Conservation (phyloP, 78 protist species). For the Monocercomonoides exilis region DNA sequence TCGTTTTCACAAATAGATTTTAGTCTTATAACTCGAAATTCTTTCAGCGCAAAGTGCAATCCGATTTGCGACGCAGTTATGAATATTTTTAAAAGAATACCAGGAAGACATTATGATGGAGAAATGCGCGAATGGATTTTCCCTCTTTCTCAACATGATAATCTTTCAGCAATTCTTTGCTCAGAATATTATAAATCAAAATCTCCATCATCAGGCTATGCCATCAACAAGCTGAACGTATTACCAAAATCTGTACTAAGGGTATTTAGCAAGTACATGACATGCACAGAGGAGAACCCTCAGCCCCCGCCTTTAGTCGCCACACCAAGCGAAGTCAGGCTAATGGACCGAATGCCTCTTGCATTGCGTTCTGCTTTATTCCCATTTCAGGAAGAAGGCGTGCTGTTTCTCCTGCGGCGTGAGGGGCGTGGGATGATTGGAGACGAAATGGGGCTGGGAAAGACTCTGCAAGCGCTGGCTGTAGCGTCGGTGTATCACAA, state of each 20-base stretch:
- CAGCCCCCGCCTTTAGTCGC: background rate
- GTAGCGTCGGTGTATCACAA: background rate
- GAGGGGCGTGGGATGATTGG: background rate
- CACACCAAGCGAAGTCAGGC: background rate
- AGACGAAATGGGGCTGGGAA: conserved; percentile 40
- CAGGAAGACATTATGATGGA: background rate
- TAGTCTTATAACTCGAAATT: background rate
- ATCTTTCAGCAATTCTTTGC: background rate
- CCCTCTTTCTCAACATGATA: background rate
- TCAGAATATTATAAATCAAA: background rate
- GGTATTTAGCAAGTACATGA: background rate
- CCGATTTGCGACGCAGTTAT: background rate
- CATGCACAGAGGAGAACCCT: background rate
- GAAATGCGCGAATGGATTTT: background rate
- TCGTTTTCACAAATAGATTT: background rate
- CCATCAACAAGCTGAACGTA: background rate
- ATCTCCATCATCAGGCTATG: background rate
- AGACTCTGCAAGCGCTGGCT: conserved; percentile 17
- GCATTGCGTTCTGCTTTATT: background rate
- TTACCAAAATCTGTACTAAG: background rate
- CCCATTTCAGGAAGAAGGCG: conserved; percentile 18
- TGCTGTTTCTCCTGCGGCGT: background rate
- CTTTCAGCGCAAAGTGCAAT: background rate
- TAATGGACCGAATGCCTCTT: background rate
- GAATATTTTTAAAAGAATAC: background rate